phyloP scores from a whole-genome alignment of 148 eudicot genomes.

The Fagopyrum homotropicum region DNA sequence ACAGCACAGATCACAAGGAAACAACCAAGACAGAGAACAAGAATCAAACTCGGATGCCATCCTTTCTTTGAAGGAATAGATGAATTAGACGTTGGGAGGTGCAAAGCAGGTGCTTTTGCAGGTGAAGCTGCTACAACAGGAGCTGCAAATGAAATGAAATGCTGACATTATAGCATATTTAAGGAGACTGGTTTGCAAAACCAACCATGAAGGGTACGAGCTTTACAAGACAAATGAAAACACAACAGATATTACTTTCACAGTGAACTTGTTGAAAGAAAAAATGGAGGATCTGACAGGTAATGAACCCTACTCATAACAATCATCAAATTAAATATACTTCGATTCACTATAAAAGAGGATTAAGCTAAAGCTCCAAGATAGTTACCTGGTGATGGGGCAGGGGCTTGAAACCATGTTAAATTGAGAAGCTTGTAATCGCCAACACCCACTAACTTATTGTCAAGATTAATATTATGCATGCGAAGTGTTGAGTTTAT shows the following conservation, averaged over 20 bases:
- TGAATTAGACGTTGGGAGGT: constrained; percentile 37
- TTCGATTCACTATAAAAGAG: background rate
- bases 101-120: constrained; percentile 31
- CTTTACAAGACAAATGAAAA: background rate
- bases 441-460: constrained; percentile 60
- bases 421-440: constrained; percentile 80
- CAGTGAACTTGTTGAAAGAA: background rate
- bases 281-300: background rate
- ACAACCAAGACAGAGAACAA: constrained; percentile 46
- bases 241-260: background rate
- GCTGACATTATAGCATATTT: background rate
- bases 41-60: constrained; percentile 34
- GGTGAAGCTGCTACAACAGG: constrained; percentile 51
- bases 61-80: constrained; percentile 31
- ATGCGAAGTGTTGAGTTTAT: constrained; percentile 58
- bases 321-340: background rate
- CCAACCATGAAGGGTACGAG: background rate
- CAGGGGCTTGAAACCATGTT: constrained; percentile 78
- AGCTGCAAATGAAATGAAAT: constrained; percentile 42
- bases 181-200: background rate
- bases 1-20: constrained; percentile 41
- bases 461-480: constrained; percentile 67
- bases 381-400: constrained; percentile 63
- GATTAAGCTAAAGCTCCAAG: background rate
- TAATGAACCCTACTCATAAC: background rate